These are phyloP conservation scores for Pythium plurisporium DNA, from an alignment of 352 stramenopile genomes.

Conservation along the genomic window DNA sequence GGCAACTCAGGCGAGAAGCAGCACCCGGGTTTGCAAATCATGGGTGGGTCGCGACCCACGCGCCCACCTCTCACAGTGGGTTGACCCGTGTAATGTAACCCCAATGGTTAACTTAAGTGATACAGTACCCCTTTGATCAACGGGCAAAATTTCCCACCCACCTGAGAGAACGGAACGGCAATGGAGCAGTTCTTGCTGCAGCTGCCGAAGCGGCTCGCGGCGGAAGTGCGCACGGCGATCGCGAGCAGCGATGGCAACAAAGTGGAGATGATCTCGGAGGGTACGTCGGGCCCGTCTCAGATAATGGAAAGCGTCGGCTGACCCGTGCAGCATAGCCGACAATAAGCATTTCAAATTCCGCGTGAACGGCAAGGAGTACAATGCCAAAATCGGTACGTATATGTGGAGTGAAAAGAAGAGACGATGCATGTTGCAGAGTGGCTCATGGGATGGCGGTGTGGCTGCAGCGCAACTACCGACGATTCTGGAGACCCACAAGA, in stretches of 20 bases:
- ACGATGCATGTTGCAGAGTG: background rate
- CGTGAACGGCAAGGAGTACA: constrained; percentile 74
- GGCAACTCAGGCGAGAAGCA: constrained; percentile 47
- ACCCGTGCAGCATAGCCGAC: constrained; percentile 41
- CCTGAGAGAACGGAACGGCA: background rate
- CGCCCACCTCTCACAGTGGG: background rate
- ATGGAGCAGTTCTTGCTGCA: constrained; percentile 89
- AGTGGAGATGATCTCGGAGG: constrained; percentile 73
- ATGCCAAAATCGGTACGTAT: constrained; percentile 65
- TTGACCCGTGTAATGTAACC: background rate
- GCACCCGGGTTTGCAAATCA: constrained; percentile 27
- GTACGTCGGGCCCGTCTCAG: constrained; percentile 27
- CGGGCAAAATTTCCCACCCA: background rate
- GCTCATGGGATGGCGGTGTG: too few species aligned
- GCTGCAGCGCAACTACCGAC: constrained; percentile 70
- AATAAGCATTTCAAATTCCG: constrained; percentile 84
- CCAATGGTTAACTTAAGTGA: constrained; percentile 2
- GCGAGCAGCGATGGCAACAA: constrained; percentile 50
- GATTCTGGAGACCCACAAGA: constrained; percentile 88
- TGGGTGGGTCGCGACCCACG: constrained; percentile 18
- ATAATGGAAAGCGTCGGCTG: background rate
- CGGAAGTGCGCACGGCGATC: constrained; percentile 66
- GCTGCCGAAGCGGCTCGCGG: constrained; percentile 73
- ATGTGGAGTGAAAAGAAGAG: background rate
- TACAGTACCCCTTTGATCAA: background rate